A percentile compares a stretch with the other conserved stretches of the same genome.
phyloP scores from a whole-genome alignment of 176 grass and related monocot genomes.

The Lolium rigidum region DNA sequence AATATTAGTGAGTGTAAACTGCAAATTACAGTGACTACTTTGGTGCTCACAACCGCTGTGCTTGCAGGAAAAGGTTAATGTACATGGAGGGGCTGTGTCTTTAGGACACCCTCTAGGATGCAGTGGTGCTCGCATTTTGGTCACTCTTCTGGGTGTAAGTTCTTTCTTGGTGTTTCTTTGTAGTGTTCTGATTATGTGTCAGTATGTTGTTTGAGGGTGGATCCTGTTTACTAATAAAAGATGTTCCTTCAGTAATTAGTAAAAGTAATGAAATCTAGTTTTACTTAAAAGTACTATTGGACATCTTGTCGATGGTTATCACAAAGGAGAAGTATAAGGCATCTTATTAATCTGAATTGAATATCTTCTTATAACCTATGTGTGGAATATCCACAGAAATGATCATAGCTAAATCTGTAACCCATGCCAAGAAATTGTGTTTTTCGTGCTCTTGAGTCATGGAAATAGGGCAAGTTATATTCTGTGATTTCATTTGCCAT shows the following conservation, averaged over 20 bases:
- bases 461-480: neutral
- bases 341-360: neutral
- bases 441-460: neutral
- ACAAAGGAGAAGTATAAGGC: neutral
- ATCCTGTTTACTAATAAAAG: neutral
- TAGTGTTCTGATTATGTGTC: neutral
- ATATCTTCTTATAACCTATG: neutral
- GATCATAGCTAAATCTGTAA: neutral
- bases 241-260: neutral
- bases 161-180: neutral
- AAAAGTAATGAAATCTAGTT: neutral
- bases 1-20: neutral
- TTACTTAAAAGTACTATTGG: neutral
- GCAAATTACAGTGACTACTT: neutral
- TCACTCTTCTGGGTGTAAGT: conserved; percentile 84
- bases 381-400: neutral
- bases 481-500: too few species aligned
- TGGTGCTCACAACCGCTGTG: neutral
- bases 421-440: neutral
- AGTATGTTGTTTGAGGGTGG: neutral
- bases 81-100: conserved; percentile 90
- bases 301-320: neutral
- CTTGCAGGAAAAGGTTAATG: conserved; percentile 80
- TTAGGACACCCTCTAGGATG: conserved; percentile 94
- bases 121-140: conserved; percentile 87